Evolutionary conservation across 1,139 yeast species (phyloP), one percentile per base, ranked within the genome.

Genomic region (Candida labiduridarum): DNA sequence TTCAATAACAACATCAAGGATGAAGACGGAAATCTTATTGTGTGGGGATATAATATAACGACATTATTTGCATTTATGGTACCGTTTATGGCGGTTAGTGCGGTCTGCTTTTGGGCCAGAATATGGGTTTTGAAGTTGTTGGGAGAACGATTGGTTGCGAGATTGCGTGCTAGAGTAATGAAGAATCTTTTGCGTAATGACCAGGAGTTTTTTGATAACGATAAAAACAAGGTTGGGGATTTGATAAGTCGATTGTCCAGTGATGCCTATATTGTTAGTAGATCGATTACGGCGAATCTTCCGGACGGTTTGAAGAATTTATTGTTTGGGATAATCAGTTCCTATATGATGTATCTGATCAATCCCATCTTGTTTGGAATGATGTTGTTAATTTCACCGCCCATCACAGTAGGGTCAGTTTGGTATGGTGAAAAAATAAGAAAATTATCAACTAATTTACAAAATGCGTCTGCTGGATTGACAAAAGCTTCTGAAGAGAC

Each of bases 221-320:
- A 79, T 34, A 80, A 78, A 55, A 77, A 80, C 59, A 77, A 79
- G 55, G 81, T 80, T 1, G 84, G 85, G n/a, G 80, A 79, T 53
- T 72, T 80, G 55, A 79, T 81, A 48, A 74, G 82, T 19, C 65
- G 83, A 48, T 70, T 80, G 44, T 77, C 82, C 14, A 77, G 81
- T 55, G 84, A 80, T 59, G 84, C 84, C 7, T 79, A 79, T 56
- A 80, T 78, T 34, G 84, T 70, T 39, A 78, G 73, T 38, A 68
- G 73, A 59, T 79, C 73, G 14, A 76, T 70, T 54, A 79, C 80
- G 42, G 70, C 72, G 48, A 75, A 68, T 58, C 68, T 72, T 55
- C 84, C 76, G 10, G 83, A 71, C 61, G 81, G 80, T 49, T 72
- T 69, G 59, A 81, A 74, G 59, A 80, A 73, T 61, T 69, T 70